Evolutionary conservation across 805 yeast species (phyloP), one percentile per base, ranked within the genome.

Genomic region (Peterozyma toletana): DNA sequence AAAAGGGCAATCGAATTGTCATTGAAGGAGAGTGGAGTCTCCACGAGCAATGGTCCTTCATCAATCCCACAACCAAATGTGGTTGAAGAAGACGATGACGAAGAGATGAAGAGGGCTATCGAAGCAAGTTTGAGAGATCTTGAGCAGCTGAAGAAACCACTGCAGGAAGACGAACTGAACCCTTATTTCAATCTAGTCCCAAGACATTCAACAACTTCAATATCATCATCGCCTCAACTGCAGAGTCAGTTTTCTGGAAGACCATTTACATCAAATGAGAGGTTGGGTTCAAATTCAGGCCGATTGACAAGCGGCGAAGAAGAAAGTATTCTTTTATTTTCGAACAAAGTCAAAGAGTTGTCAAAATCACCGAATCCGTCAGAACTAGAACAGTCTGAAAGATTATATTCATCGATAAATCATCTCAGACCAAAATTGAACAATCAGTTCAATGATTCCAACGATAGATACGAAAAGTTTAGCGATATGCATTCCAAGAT

Each of bases 101-200:
- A 83, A 34, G 96, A 88, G 33, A 76, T 91, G 80, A 86, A 80
- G 58, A 95, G 93, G 1, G 99, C 98, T 0, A 91, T 93, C 46
- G 96, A 85, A 13, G 96, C 96, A 1, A 87, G 96, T 60, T 69
- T 93, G 48, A 73, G 72, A 42, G 97, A 90, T 46, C 71, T 84
- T 57, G 35, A 35, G 11, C 77, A 83, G 50, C 58, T 37, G 3
- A 9, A 3, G 13, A 33, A 35, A 14, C 18, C 33, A n/a, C 4
- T 31, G 7, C 31, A 11, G 14, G 34, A 33, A 4, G 15, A n/a
- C 3, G 47, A 44, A 15, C 44, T 40, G 30, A 44, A 40, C 33
- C 47, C 47, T 10, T 44, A 44, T 30, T 37, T 40, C 3, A 40
- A 30, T 14, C 21, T 44, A 30, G 16, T 44, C 14, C 47, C 47